phyloP scores from a whole-genome alignment of 2,329 filamentous ascomycete genomes.

The Anthostomella pinea region DNA sequence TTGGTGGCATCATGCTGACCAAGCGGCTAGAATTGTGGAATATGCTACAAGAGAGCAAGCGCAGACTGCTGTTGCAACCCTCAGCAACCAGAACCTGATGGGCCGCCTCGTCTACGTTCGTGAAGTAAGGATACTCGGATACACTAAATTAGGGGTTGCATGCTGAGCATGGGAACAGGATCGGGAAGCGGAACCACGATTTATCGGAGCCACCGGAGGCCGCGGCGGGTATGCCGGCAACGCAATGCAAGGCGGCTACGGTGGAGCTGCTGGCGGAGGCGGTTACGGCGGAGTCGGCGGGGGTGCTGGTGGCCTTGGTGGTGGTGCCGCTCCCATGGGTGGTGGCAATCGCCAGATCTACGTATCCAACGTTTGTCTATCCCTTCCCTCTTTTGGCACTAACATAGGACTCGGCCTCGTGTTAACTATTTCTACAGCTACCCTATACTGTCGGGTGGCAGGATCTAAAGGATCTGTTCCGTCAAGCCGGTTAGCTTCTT shows the following conservation, averaged over 20 bases:
- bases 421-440: slow-evolving; percentile 58
- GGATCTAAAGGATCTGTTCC: slow-evolving; percentile 97
- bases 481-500: slow-evolving; percentile 80
- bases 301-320: slow-evolving; percentile 49
- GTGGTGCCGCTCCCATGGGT: slow-evolving; percentile 46
- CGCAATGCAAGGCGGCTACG: slow-evolving; percentile 48
- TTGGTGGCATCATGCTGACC: slow-evolving; percentile 29
- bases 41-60: slow-evolving; percentile 99
- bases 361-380: slow-evolving; percentile 89
- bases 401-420: slow-evolving; percentile 14
- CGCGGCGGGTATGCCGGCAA: slow-evolving; percentile 53
- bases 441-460: slow-evolving; percentile 98
- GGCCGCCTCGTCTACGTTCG: slow-evolving; percentile 97
- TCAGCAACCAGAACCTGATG: slow-evolving; percentile 99
- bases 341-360: slow-evolving; percentile 87
- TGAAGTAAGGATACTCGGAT: slow-evolving; percentile 62
- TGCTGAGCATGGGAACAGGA: slow-evolving; percentile 57
- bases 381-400: slow-evolving; percentile 32
- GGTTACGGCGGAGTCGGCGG: slow-evolving; percentile 52
- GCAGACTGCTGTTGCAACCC: slow-evolving; percentile 91
- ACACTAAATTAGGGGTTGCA: slow-evolving; percentile 12
- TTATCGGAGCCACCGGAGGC: slow-evolving; percentile 70
- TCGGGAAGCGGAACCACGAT: slow-evolving; percentile 95
- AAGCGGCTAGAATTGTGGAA: slow-evolving; percentile 84
- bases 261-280: slow-evolving; percentile 56